Evolutionary conservation across 2,329 filamentous ascomycete species (phyloP).

Genomic region (Bipolaris oryzae): DNA sequence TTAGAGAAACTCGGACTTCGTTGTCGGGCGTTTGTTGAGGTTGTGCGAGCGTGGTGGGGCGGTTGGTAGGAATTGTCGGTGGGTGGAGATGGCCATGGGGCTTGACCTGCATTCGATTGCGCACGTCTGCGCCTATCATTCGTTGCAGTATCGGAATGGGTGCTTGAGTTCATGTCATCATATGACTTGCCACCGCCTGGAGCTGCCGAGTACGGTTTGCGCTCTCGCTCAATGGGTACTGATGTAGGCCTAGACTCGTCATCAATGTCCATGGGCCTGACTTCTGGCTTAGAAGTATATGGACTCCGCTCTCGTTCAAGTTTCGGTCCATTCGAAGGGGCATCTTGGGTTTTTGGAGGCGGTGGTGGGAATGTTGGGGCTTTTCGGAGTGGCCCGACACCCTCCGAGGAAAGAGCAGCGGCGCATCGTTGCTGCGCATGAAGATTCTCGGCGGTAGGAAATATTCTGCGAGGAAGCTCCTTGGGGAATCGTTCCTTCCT

Average conservation of each 20-base stretch:
- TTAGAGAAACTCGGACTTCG: constrained; percentile 45
- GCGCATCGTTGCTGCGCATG: constrained; percentile 66
- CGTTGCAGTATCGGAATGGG: constrained; percentile 32
- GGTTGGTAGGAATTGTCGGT: constrained; percentile 26
- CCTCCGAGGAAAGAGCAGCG: constrained; percentile 62
- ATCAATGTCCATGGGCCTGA: constrained; percentile 40
- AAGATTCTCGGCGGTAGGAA: constrained; percentile 66
- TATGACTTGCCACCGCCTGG: constrained; percentile 66
- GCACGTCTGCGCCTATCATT: constrained; percentile 37
- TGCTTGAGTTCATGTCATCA: constrained; percentile 33
- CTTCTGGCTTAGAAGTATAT: constrained; percentile 37
- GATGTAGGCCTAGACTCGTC: constrained; percentile 46
- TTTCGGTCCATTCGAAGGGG: constrained; percentile 20
- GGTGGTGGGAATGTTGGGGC: constrained; percentile 46
- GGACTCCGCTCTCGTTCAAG: constrained; percentile 46
- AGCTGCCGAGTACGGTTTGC: constrained; percentile 67
- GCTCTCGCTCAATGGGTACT: constrained; percentile 67
- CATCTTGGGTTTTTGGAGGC: constrained; percentile 33
- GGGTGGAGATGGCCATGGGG: constrained; percentile 35
- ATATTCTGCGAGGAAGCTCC: constrained; percentile 73
- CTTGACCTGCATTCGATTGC: constrained; percentile 42
- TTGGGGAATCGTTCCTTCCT: constrained; percentile 77
- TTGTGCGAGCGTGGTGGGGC: constrained; percentile 33
- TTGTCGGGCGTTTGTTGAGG: constrained; percentile 30
- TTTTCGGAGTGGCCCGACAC: constrained; percentile 43